Base-by-base conservation (phyloP, 345 rosid species). In the Citrus reticulata region DNA sequence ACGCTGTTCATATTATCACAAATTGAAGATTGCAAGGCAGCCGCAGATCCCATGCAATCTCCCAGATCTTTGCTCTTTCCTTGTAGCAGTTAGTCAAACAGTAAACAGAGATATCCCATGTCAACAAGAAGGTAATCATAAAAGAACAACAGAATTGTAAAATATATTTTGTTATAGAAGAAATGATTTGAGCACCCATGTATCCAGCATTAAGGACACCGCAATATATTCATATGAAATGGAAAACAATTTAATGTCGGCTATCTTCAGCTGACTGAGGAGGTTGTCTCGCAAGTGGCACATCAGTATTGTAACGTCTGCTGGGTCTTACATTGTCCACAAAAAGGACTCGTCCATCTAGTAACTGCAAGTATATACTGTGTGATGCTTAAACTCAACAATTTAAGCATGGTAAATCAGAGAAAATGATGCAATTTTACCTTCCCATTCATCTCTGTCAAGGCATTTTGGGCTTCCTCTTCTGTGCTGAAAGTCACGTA, bases 361-460 rank as follows among this genome's bases (percentile, higher is more conserved):
- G 83, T 80, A 87, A 30, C 97, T 92, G 90, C 83, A 78, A 84
- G 81, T 34, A 68, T 73, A 32, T 77, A 27, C 59, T 46, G 9
- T 55, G 66, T 24, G 17, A 16, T 68, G 54, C 32, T 24, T 70
- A 70, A 58, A 19, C 25, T 32, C 64, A 66, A 67, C 42, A 32
- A 64, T 27, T 57, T 27, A 24, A 37, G 35, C 42, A 39, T 73
- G 35, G 14, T 27, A 61, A 51, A 32, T 24, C 17, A 49, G 65
- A 13, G 10, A 58, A 57, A 57, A 8, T 13, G 17, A 65, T 70
- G 69, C 70, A 77, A 54, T 29, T 25, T 54, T 81, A 92, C 93
- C 93, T 87, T 83, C 16, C 93, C 94, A 74, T 92, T 89, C 83
- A 88, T 89, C 62, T 83, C 85, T 16, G 65, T 34, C 83, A 88